Percentiles rank a stretch among this genome's conserved stretches.
Conservation (phyloP, 306 rosid genomes). For the Cucurbita moschata region DNA sequence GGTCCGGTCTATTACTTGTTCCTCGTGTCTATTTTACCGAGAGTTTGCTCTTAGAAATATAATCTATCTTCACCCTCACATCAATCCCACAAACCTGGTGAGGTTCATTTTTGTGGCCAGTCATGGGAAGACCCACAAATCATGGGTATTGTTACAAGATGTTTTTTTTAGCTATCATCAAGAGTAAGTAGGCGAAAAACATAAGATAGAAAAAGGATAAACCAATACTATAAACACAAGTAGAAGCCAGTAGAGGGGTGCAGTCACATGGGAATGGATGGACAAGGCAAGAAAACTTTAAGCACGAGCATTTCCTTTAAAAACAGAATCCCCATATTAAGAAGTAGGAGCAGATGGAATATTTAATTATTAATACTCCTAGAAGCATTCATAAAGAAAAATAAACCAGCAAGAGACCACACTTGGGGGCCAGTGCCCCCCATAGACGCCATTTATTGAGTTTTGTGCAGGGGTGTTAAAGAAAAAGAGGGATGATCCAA, state of each 20-base stretch:
- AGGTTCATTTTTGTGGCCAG: too few relatives aligned
- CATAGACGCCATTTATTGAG: not conserved
- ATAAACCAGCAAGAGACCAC: not conserved
- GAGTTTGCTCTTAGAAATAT: too few relatives aligned
- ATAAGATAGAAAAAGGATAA: not conserved
- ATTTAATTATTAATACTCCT: not conserved
- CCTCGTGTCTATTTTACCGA: too few relatives aligned
- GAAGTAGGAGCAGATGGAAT: not conserved
- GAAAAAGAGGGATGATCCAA: too few relatives aligned
- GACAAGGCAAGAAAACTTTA: not conserved
- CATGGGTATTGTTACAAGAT: too few relatives aligned
- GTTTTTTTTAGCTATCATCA: not conserved
- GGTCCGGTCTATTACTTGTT: too few relatives aligned
- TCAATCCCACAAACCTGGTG: too few relatives aligned
- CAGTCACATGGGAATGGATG: not conserved
- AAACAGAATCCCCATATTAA: not conserved
- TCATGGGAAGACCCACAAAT: too few relatives aligned
- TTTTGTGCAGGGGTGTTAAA: too few relatives aligned
- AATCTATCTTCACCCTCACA: too few relatives aligned
- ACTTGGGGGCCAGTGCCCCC: not conserved
- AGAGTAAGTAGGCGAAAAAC: too few relatives aligned
- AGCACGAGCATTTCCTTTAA: not conserved
- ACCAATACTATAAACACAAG: not conserved
- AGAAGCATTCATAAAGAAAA: not conserved
- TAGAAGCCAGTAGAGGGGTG: not conserved